Evolutionary conservation across 345 rosid species (phyloP), one percentile per base, ranked within the genome.

Genomic region (Chamaenerion angustifolium): DNA sequence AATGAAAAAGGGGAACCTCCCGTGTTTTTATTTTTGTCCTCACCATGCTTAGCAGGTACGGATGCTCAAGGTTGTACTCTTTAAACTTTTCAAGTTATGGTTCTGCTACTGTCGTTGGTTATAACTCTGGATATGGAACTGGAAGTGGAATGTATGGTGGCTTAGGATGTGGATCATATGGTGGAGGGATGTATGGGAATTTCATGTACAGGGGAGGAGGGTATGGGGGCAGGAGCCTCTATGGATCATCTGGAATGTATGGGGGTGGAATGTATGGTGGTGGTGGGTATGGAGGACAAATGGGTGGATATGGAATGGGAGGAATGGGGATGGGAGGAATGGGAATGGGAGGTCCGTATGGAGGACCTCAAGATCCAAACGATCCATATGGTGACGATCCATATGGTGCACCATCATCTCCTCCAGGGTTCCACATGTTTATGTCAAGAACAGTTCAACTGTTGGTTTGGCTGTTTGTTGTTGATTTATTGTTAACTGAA

Each of bases 371-470:
- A 73, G 96, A 83, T 75, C 94, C 87, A 2, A 90, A 86, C 56
- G 77, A 87, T 71, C 96, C 96, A 48, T 74, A n/a, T n/a, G n/a
- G n/a, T n/a, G n/a, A n/a, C n/a, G n/a, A n/a, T n/a, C n/a, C n/a
- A n/a, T n/a, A 51, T 64, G 90, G 83, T 45, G 72, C 65, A 60
- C 95, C 96, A 23, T 59, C 96, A 31, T 76, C 92, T 52, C 96
- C 99, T n/a, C 99, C 99, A 16, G 83, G 99, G 51, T 88, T 93
- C 62, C n/a, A n/a, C n/a, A n/a, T n/a, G n/a, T n/a, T n/a, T n/a
- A n/a, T n/a, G n/a, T n/a, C n/a, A n/a, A n/a, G n/a, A n/a, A n/a
- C n/a, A n/a, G n/a, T n/a, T n/a, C n/a, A n/a, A n/a, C n/a, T n/a
- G n/a, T n/a, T n/a, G n/a, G n/a, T n/a, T n/a, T n/a, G n/a, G n/a